Evolutionary conservation across 257 asterid species (phyloP), one percentile per base, ranked within the genome.

Genomic region (Solanum lycopersicoides): DNA sequence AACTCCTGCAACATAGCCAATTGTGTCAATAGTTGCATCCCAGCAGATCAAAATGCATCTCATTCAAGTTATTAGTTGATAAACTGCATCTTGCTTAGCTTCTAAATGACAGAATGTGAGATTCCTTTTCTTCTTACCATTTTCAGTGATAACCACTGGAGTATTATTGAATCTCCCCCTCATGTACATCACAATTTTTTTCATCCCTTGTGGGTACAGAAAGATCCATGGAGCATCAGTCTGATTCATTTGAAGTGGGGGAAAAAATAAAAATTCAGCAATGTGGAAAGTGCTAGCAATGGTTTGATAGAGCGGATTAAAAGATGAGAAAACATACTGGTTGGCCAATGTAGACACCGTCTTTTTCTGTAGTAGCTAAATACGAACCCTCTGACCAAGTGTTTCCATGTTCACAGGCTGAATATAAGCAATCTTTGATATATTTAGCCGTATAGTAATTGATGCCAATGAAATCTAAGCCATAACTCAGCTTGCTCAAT

Each of bases 141-240:
- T 94, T 91, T 93, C 96, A 2, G 95, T 89, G 83, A 94, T 90
- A 90, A 90, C 87, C 89, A 91, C 85, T 30, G 98, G 96, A 53
- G 90, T 90, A 88, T 93, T 93, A 80, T 91, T 91, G 92, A 91
- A 94, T 89, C 95, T 91, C 30, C 90, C 91, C 89, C 90, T 92
- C 82, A 94, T 76, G 88, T 92, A 91, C 37, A 91, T 93, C 88
- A 92, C 92, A 41, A 88, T 88, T 82, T 92, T 90, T 89, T 91
- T 90, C 95, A 94, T 90, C 83, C 96, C 96, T 84, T 89, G 91
- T 83, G 98, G 98, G 86, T 91, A 75, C 41, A 89, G 89, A 77
- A 88, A 86, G 15, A 92, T 74, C 95, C 95, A 93, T 74, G 90
- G 92, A 13, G 87, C 87, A 71, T 83, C 92, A 25, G 95, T 94